Base-by-base conservation (phyloP, 208 protist genomes). In the Sergeia podlipaevii region DNA sequence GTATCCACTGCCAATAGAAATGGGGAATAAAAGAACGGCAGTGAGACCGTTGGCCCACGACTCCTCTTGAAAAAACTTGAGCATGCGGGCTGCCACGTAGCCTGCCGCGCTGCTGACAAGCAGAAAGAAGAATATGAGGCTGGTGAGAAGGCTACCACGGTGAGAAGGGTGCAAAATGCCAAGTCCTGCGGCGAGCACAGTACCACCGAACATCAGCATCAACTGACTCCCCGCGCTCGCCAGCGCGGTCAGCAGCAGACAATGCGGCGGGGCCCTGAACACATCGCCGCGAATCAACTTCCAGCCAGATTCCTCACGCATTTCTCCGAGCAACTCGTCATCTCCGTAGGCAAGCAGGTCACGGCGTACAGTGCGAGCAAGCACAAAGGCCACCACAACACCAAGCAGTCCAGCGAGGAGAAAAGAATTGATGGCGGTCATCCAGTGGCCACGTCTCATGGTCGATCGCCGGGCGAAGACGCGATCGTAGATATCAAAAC, bases 201-300 rank as follows among this genome's bases (percentile, higher is more conserved):
- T 77, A 51, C 95, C 84, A 3, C 97, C 20, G 41, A 95, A 38
- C 18, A 74, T 80, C 4, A 81, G 30, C 18, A 77, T 36, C 2
- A 97, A 30, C 79, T 99, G 97, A 17, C 71, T 47, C 33, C 97
- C 97, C 44, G 78, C 85, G 60, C 95, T 91, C 38, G 98, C 60
- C 28, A 96, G 57, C 6, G 89, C 82, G 8, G 83, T 66, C 3
- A 99, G 72, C 27, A 96, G 18, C 29, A 87, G 59, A 23, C 83
- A 43, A 24, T 80, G 49, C 24, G 36, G 29, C 2, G 97, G 97
- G 4, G 88, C 49, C 29, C 97, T 81, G 73, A 99, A 99, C 3
- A 98, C 96, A 65, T 99, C 97, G 17, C 94, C 96, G 49, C 92
- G 78, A 6, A 99, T 80, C 6, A 98, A 83, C 72, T 98, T 98